phyloP scores from a whole-genome alignment of 352 stramenopile genomes.

The Phytophthora lateralis region DNA sequence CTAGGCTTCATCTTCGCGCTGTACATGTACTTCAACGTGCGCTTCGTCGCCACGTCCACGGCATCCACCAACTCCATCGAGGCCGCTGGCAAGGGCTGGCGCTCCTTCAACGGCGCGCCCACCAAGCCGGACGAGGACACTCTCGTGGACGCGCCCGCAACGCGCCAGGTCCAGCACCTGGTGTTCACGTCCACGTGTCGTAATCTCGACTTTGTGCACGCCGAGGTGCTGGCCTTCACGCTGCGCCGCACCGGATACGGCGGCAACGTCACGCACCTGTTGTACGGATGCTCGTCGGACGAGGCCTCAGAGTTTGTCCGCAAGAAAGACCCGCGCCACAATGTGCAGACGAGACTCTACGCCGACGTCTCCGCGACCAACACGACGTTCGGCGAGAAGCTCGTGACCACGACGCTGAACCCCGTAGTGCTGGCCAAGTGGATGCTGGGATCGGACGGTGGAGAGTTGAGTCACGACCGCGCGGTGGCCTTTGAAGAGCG shows the following conservation, averaged over 20 bases:
- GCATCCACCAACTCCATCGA: constrained; percentile 36
- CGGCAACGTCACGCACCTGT: constrained; percentile 66
- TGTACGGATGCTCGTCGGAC: constrained; percentile 69
- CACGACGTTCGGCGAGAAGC: constrained; percentile 60
- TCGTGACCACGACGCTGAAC: constrained; percentile 71
- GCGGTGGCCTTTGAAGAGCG: constrained; percentile 35
- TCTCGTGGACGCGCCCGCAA: constrained; percentile 39
- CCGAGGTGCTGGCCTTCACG: constrained; percentile 74
- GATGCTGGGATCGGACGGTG: constrained; percentile 43
- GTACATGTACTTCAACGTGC: constrained; percentile 70
- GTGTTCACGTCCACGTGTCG: constrained; percentile 81
- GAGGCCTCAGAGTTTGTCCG: constrained; percentile 40
- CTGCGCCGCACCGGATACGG: constrained; percentile 58
- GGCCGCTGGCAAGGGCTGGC: constrained; percentile 21
- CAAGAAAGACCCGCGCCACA: constrained; percentile 57
- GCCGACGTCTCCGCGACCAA: constrained; percentile 32
- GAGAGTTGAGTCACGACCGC: constrained; percentile 19
- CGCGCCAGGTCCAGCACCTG: constrained; percentile 64
- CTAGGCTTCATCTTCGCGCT: constrained; percentile 54
- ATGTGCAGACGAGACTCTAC: constrained; percentile 56
- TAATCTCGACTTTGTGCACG: constrained; percentile 65
- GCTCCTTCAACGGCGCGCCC: constrained; percentile 19
- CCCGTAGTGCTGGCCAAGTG: constrained; percentile 58
- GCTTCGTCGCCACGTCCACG: constrained; percentile 56
- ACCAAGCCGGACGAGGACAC: constrained; percentile 23